Conservation (phyloP, 2,329 filamentous ascomycete species). For the Capronia epimyces region DNA sequence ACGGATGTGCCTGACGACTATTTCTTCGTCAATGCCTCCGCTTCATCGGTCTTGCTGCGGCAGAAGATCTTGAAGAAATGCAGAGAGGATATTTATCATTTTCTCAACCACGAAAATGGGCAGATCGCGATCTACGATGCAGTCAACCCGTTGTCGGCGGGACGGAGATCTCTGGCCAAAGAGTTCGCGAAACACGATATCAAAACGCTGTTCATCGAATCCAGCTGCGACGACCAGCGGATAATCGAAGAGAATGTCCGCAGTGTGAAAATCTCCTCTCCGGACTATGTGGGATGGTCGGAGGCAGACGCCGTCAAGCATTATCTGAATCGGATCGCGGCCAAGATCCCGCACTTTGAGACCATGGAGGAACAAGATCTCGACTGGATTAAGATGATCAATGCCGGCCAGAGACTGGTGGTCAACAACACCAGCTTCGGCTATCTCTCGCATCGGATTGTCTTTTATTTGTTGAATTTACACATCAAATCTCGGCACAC, state of each 20-base stretch:
- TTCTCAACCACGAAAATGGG: conserved; percentile 93
- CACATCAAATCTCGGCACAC: conserved; percentile 72
- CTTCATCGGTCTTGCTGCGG: conserved; percentile 82
- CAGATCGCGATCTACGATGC: conserved; percentile 98
- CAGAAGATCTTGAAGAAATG: conserved; percentile 98
- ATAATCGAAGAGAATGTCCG: conserved; percentile 96
- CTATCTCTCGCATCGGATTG: conserved; percentile 92
- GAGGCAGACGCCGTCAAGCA: conserved; percentile 87
- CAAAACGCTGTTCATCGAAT: conserved; percentile 95
- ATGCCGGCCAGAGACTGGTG: conserved; percentile 84
- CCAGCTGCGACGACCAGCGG: conserved; percentile 83
- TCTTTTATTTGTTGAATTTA: conserved; percentile 95
- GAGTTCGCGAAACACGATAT: conserved; percentile 98
- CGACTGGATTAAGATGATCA: conserved; percentile 99
- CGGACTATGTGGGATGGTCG: conserved; percentile 89
- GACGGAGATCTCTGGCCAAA: conserved; percentile 78
- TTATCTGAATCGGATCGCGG: conserved; percentile 82
- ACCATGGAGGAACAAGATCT: conserved; percentile 91
- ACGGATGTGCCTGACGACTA: conserved; percentile 91
- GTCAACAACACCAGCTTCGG: conserved; percentile 97
- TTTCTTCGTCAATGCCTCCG: conserved; percentile 92
- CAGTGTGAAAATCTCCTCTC: conserved; percentile 95
- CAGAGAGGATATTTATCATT: conserved; percentile 92
- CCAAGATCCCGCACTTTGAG: conserved; percentile 91
- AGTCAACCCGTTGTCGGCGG: conserved; percentile 82